Base-by-base conservation (phyloP, 768 basidiomycete species). In the Imleria badia region DNA sequence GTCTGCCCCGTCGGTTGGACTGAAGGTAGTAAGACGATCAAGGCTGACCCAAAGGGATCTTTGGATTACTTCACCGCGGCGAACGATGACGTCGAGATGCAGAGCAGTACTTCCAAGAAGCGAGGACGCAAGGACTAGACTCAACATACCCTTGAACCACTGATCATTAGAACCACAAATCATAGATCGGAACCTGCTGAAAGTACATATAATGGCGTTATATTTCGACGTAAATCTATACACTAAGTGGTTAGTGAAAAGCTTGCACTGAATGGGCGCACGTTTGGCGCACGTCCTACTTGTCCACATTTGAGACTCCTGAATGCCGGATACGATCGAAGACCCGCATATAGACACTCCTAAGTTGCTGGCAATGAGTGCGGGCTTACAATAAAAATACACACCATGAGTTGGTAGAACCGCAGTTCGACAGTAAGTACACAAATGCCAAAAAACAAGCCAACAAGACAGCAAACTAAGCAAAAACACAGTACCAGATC, bases 1-100 rank as follows among this genome's bases (percentile, higher is more conserved):
- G 94, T 94, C 20, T 96, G 94, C 78, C 94, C 94, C 15, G 87
- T 85, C 13, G 91, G 91, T 73, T 96, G 94, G 94, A 84, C 76
- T 15, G 86, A 91, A 65, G 89, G 91, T 34, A 73, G 75, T 54
- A 85, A 84, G 75, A 91, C 91, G 41, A 91, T 93, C 77, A 92
- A 91, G 71, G 77, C 88, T 26, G 85, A 91, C 70, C 87, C 89
- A 9, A 76, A 78, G 50, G 84, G 74, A 23, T 84, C 86, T 54
- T 74, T 89, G 38, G 89, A 91, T 59, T 94, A 91, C 71, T 94
- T 94, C 64, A 54, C 71, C 26, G 49, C 63, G 5, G 66, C 69
- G 20, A 61, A 57, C 17, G 69, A 63, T 14, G 66, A 67, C 17
- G 30, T 62, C 11, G 62, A 64, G 23, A 72, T 67, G 52, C 66